Evolutionary conservation across 1,284 basidiomycete genomes (phyloP).

Genomic region (Ceratobasidium sp.): DNA sequence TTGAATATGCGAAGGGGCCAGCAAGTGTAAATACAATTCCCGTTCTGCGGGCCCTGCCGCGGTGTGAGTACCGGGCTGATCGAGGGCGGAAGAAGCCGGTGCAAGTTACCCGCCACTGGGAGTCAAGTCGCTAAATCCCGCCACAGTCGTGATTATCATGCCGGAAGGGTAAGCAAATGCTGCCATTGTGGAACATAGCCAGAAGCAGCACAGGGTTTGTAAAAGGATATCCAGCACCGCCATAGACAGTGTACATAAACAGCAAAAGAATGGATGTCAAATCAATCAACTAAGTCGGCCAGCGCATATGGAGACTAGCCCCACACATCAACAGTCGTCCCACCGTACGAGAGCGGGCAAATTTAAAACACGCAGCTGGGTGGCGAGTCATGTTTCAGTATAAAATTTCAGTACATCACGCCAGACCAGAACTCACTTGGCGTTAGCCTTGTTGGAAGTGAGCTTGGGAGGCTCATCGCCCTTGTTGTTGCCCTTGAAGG

Average conservation of each 20-base stretch:
- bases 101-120: too few relatives aligned
- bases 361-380: slow-evolving; percentile 24
- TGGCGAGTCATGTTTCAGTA: background rate
- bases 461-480: slow-evolving; percentile 44
- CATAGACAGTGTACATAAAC: background rate
- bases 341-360: background rate
- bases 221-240: background rate
- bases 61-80: too few relatives aligned
- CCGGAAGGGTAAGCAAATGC: background rate
- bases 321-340: background rate
- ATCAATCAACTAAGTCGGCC: background rate
- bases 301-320: slow-evolving; percentile 15
- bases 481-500: slow-evolving; percentile 44
- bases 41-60: too few relatives aligned
- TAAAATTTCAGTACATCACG: background rate
- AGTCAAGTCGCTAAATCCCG: too few relatives aligned
- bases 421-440: slow-evolving; percentile 27
- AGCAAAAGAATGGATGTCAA: background rate
- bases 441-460: slow-evolving; percentile 41
- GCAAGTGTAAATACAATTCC: too few relatives aligned
- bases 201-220: background rate
- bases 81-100: too few relatives aligned
- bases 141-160: background rate
- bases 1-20: too few relatives aligned
- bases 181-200: too few relatives aligned